A percentile compares a stretch with the other conserved stretches of the same genome.
phyloP scores from a whole-genome alignment of 805 yeast species.

The Myxozyma udenii region DNA sequence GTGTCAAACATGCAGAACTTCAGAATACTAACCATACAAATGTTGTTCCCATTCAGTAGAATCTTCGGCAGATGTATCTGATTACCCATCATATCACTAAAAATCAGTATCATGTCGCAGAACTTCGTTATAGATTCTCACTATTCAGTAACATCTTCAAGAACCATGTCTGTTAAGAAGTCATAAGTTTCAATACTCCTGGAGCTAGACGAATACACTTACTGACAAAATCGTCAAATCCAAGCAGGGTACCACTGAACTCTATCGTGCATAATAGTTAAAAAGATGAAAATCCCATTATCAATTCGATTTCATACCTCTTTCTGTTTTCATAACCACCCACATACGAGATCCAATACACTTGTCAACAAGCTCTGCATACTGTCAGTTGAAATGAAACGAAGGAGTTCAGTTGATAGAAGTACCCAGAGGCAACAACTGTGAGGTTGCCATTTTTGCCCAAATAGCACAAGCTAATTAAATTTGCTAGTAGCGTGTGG shows the following conservation, averaged over 20 bases:
- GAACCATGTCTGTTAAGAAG: constrained; percentile 56
- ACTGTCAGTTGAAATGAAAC: constrained; percentile 35
- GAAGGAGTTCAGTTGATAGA: background rate
- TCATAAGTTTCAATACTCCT: background rate
- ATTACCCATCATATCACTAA: constrained; percentile 44
- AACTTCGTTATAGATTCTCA: constrained; percentile 26
- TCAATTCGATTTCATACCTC: too few relatives aligned
- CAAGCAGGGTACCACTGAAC: constrained; percentile 82
- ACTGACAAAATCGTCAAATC: constrained; percentile 92
- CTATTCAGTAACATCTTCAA: constrained; percentile 73
- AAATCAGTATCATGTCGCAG: constrained; percentile 3
- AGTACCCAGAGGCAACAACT: constrained; percentile 28
- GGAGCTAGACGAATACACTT: constrained; percentile 24
- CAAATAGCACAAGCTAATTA: too few relatives aligned
- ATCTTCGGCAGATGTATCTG: constrained; percentile 45
- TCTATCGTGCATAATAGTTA: too few relatives aligned
- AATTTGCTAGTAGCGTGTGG: too few relatives aligned
- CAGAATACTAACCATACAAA: constrained; percentile 39
- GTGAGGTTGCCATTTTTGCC: constrained; percentile 30
- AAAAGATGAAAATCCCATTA: too few relatives aligned
- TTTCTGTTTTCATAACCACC: constrained; percentile 59
- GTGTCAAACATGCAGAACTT: background rate
- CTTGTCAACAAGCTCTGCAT: constrained; percentile 83
- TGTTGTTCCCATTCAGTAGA: constrained; percentile 42
- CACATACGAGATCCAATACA: constrained; percentile 76